Percentiles rank a stretch among this genome's conserved stretches.
These are phyloP conservation scores for Gonapodya prolifera DNA, from an alignment of 192 early-diverging fungal genomes.

Conservation along the genomic window DNA sequence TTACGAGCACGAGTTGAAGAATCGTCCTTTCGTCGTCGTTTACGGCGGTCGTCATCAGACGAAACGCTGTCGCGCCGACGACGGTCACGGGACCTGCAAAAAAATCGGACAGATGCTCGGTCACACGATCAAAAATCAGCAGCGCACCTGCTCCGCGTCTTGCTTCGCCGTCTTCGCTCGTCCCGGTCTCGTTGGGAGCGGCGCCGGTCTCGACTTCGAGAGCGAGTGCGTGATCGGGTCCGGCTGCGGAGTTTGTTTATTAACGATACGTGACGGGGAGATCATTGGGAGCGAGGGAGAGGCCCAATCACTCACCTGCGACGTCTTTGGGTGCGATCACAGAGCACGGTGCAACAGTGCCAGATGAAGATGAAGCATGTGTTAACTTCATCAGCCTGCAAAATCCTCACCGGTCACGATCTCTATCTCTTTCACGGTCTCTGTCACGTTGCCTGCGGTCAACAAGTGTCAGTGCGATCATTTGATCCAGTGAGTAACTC, in stretches of 20 bases:
- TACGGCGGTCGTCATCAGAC: slow-evolving; percentile 1
- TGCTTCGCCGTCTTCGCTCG: neutral
- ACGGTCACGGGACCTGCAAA: neutral
- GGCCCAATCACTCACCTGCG: too few relatives aligned
- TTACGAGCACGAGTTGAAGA: neutral
- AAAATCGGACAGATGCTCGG: neutral
- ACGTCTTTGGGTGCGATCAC: too few relatives aligned
- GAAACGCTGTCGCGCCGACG: neutral
- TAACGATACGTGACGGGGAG: too few relatives aligned
- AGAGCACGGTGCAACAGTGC: too few relatives aligned
- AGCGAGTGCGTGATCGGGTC: neutral
- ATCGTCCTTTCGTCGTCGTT: neutral
- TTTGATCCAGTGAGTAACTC: neutral
- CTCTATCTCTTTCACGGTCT: neutral
- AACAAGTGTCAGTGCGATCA: neutral
- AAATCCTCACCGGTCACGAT: neutral
- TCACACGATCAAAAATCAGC: neutral
- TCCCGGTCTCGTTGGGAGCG: neutral
- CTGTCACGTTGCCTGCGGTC: neutral
- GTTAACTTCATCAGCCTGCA: too few relatives aligned
- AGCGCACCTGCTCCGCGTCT: neutral
- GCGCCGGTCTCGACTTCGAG: neutral
- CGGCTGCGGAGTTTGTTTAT: too few relatives aligned
- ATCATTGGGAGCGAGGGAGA: too few relatives aligned
- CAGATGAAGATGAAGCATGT: too few relatives aligned